Conservation (phyloP, 1,284 basidiomycete genomes). For the Polyporus tsugae region DNA sequence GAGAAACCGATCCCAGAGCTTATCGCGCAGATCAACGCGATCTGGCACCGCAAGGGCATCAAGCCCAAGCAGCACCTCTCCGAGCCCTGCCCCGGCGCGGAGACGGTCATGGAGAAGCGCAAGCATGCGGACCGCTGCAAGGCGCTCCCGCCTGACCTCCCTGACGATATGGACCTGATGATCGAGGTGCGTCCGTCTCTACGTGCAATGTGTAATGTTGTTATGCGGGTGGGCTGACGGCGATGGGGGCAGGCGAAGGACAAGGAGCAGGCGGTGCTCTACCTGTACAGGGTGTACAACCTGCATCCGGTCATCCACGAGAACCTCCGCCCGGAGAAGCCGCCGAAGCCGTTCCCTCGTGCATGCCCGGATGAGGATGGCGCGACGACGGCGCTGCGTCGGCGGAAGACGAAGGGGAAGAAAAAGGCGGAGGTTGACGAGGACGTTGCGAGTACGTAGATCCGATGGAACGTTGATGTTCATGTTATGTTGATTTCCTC, state of each 20-base stretch:
- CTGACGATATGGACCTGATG: conserved; percentile 77
- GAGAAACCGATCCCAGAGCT: conserved; percentile 63
- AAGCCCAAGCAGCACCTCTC: conserved; percentile 91
- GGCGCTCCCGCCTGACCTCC: conserved; percentile 66
- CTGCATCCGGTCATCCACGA: conserved; percentile 71
- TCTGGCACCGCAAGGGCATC: conserved; percentile 80
- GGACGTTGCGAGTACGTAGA: conserved; percentile 7
- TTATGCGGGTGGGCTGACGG: not conserved
- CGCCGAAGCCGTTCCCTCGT: conserved; percentile 52
- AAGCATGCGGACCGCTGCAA: conserved; percentile 87
- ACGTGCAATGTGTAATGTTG: no score
- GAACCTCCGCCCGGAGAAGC: conserved; percentile 48
- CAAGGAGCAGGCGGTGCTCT: conserved; percentile 93
- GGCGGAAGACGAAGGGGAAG: conserved; percentile 7
- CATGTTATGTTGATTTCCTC: not conserved
- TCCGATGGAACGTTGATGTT: not conserved
- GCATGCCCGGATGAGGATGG: conserved; percentile 16
- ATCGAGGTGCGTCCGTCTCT: conserved; percentile 67
- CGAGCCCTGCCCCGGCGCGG: conserved; percentile 80
- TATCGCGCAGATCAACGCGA: conserved; percentile 77
- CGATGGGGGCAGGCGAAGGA: conserved; percentile 70
- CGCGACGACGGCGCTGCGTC: not conserved
- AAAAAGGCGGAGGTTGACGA: conserved; percentile 8
- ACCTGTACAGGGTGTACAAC: conserved; percentile 82
- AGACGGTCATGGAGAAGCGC: conserved; percentile 81